phyloP scores from a whole-genome alignment of 345 rosid genomes.

The Carallia brachiata region DNA sequence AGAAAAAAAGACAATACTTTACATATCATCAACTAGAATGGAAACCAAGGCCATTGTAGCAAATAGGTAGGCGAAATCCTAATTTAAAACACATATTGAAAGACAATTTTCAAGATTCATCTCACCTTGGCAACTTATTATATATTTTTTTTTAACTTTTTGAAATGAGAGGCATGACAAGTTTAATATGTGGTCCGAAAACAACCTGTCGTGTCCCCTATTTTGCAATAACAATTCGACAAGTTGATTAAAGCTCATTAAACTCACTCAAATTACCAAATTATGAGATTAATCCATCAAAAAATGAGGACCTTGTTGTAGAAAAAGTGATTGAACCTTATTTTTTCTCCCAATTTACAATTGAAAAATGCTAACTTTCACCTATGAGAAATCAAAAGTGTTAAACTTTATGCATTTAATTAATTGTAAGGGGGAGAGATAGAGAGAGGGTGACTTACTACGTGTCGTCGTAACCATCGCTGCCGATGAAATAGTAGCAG shows the following conservation, averaged over 20 bases:
- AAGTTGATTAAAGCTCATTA: neutral
- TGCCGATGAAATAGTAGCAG: too few species aligned
- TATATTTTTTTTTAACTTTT: too few species aligned
- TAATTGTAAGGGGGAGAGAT: neutral
- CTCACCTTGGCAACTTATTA: constrained; percentile 15
- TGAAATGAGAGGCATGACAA: too few species aligned
- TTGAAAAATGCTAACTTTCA: neutral
- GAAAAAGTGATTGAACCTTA: neutral
- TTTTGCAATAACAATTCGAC: neutral
- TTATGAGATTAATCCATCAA: neutral
- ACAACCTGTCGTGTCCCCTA: too few species aligned
- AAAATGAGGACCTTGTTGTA: neutral
- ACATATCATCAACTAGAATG: too few species aligned
- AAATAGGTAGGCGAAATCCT: too few species aligned
- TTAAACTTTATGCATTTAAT: neutral
- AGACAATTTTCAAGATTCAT: neutral
- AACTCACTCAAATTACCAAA: neutral
- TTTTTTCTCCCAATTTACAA: neutral
- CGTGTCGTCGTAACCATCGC: too few species aligned
- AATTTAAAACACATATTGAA: too few species aligned
- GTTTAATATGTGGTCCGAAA: too few species aligned
- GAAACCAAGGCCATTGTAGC: too few species aligned
- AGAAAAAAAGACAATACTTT: too few species aligned
- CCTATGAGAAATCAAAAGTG: neutral
- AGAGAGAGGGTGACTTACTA: neutral